Evolutionary conservation across 208 protist genomes (phyloP).

Genomic region (Trypanosoma conorhini): DNA sequence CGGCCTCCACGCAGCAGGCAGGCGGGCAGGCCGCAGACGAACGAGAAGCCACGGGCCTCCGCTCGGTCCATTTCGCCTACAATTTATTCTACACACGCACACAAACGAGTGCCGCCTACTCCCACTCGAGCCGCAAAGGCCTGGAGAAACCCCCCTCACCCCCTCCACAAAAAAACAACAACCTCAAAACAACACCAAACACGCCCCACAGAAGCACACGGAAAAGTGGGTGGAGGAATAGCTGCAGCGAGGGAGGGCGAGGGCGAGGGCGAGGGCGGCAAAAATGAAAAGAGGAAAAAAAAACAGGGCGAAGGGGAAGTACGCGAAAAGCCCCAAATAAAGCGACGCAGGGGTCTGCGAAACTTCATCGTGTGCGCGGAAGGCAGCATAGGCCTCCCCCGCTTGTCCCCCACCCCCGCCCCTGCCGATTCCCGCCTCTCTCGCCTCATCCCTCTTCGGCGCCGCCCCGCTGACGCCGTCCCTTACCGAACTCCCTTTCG

Average conservation of each 20-base stretch:
- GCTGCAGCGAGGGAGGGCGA: background rate
- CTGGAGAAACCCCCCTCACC: background rate
- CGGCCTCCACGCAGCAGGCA: no score
- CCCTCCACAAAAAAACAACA: background rate
- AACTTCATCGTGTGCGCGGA: background rate
- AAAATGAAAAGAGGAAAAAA: no score
- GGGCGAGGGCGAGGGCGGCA: no score
- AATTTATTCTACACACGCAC: background rate
- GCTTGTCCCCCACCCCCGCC: background rate
- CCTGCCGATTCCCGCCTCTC: background rate
- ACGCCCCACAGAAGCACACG: slow-evolving; percentile 5
- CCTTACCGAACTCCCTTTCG: slow-evolving; percentile 48
- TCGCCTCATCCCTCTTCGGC: slow-evolving; percentile 1
- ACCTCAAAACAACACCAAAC: slow-evolving; percentile 10
- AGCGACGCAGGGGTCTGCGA: background rate
- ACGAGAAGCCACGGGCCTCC: no score
- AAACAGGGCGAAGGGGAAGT: no score
- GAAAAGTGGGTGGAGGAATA: slow-evolving; percentile 6
- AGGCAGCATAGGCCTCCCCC: background rate
- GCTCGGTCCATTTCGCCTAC: background rate
- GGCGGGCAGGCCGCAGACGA: no score
- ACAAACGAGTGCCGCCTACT: background rate
- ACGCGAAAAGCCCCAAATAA: background rate
- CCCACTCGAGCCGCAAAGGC: background rate
- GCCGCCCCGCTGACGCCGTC: slow-evolving; percentile 1